These are phyloP conservation scores for Houttuynia cordata DNA, from an alignment of 164 flowering plant species.

Conservation along the genomic window DNA sequence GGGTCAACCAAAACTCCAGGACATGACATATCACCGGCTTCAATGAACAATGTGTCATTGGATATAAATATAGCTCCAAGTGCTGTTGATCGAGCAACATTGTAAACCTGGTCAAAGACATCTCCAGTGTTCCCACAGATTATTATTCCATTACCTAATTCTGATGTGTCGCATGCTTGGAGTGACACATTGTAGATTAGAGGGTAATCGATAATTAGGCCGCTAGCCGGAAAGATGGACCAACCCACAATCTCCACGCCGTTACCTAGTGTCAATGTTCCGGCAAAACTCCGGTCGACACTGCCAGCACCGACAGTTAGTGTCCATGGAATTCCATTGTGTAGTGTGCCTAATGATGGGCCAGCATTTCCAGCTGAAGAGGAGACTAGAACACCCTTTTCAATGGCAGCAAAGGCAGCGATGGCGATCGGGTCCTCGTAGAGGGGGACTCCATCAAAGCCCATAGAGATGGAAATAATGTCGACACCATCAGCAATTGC, in stretches of 20 bases:
- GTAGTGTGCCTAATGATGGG: constrained; percentile 8
- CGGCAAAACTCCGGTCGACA: constrained; percentile 26
- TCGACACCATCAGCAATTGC: constrained; percentile 65
- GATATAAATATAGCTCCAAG: constrained; percentile 28
- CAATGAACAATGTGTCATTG: constrained; percentile 4
- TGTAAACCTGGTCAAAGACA: constrained; percentile 5
- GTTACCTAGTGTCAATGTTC: constrained; percentile 29
- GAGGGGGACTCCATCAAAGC: constrained; percentile 17
- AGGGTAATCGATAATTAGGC: constrained; percentile 9
- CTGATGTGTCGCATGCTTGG: constrained; percentile 18
- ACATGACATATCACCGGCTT: constrained; percentile 1
- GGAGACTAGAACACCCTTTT: constrained; percentile 33
- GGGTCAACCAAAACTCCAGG: constrained; percentile 26
- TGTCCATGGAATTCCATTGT: constrained; percentile 40
- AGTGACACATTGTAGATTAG: constrained; percentile 16
- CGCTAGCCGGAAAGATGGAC: constrained; percentile 21
- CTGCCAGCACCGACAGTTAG: constrained; percentile 35
- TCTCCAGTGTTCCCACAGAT: neutral
- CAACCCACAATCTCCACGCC: constrained; percentile 20
- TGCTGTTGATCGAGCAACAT: constrained; percentile 10
- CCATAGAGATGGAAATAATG: constrained; percentile 49
- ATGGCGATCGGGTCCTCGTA: constrained; percentile 41
- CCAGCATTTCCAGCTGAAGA: constrained; percentile 37
- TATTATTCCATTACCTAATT: constrained; percentile 11
- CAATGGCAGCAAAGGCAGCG: constrained; percentile 47